Base-by-base conservation (phyloP, 2,329 filamentous ascomycete species). In the Aspergillus pseudonomiae region DNA sequence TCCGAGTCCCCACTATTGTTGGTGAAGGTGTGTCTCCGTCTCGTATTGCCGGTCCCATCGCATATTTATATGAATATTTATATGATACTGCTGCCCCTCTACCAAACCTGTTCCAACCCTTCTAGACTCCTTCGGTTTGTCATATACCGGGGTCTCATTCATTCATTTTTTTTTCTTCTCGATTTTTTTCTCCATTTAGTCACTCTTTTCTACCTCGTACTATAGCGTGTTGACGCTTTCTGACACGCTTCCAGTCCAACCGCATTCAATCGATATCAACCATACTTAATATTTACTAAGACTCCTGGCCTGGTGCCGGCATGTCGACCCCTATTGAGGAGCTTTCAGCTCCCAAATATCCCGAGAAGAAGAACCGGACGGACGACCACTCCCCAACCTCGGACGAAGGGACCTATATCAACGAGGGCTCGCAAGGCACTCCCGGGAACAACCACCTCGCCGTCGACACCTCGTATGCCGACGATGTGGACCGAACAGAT, bases 301-400 rank as follows among this genome's bases (percentile, higher is more conserved):
- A 34, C 60, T 24, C 60, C 54, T 66, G 68, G 70, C 72, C 71
- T 66, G 68, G 72, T 66, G 70, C 72, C 71, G 70, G 63, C 54
- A 80, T 80, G 78, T 73, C 77, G 30, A 74, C 73, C 53, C 75
- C 78, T 5, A 63, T 68, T 7, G 68, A 76, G 48, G 75, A 78
- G 62, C 66, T 60, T 39, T 70, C 72, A 34, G 67, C 66, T 21
- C 66, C 72, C 12, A 68, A 72, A 43, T 60, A 73, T 21, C 63
- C 65, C 14, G 61, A 71, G 55, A 72, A 71, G 67, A 74, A 65
- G 60, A 72, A 67, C 62, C 64, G 58, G 16, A 70, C 69, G 2
- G 63, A 64, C 2, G 70, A 71, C 21, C 70, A 77, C 53, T 70
- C 70, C 5, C 71, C 69, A 1, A 64, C 65, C 48, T 74, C 72